Evolutionary conservation across 805 yeast species (phyloP).

Genomic region (Hanseniaspora thailandica): DNA sequence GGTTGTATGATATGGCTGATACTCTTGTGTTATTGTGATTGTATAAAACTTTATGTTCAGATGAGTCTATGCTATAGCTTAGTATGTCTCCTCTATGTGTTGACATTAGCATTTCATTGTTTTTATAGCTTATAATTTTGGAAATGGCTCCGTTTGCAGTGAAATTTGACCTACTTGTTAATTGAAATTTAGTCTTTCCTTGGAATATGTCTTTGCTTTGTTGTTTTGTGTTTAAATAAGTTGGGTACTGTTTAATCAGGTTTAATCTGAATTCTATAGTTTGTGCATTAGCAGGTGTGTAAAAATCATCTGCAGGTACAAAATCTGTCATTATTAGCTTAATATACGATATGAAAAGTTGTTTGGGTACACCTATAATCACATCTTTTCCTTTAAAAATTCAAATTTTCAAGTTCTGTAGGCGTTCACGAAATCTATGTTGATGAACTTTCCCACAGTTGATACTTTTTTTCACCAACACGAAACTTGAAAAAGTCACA

Average conservation of each 20-base stretch:
- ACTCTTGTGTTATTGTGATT: constrained; percentile 8
- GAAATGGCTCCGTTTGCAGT: constrained; percentile 6
- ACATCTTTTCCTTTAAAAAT: too few relatives aligned
- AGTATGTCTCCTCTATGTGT: constrained; percentile 6
- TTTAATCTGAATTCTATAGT: constrained; percentile 41
- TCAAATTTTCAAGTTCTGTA: too few relatives aligned
- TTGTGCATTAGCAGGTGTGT: constrained; percentile 60
- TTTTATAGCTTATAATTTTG: constrained; percentile 2
- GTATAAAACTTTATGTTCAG: neutral
- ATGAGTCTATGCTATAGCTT: neutral
- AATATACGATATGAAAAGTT: too few relatives aligned
- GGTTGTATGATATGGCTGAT: constrained; percentile 3
- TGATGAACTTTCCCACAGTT: too few relatives aligned
- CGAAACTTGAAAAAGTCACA: neutral
- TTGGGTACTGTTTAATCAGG: constrained; percentile 31
- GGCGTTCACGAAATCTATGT: too few relatives aligned
- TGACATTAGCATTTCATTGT: neutral
- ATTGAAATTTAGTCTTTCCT: neutral
- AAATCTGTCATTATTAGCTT: too few relatives aligned
- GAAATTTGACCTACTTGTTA: neutral
- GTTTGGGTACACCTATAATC: too few relatives aligned
- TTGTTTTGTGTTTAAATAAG: neutral
- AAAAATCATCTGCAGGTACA: constrained; percentile 49
- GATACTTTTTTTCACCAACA: neutral
- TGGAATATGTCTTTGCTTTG: neutral